A percentile compares a stretch with the other conserved stretches of the same genome.
Conservation (phyloP, 805 yeast genomes). For the Pichia manshurica region DNA sequence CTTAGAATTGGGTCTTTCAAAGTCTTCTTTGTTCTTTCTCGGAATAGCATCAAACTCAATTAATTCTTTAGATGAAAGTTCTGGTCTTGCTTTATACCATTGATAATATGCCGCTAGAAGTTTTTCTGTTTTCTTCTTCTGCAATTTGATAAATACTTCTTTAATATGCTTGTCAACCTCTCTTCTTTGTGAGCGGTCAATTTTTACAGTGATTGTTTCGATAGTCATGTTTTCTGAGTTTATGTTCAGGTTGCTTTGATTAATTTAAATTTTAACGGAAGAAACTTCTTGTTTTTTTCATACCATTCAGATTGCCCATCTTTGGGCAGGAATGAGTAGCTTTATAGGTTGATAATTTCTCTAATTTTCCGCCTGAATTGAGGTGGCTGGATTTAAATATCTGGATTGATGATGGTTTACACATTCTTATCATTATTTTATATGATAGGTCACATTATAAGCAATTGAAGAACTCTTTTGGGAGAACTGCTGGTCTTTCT, state of each 20-base stretch:
- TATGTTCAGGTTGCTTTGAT: neutral
- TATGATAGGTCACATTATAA: too few relatives aligned
- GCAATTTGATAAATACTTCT: conserved; percentile 18
- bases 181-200: conserved; percentile 14
- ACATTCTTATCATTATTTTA: too few relatives aligned
- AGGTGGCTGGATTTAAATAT: too few relatives aligned
- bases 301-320: too few relatives aligned
- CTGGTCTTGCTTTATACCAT: conserved; percentile 17
- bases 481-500: too few relatives aligned
- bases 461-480: too few relatives aligned
- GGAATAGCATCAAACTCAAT: conserved; percentile 7
- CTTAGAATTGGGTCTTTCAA: neutral
- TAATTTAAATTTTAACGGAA: neutral
- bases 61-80: neutral
- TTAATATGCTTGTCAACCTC: conserved; percentile 16
- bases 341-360: too few relatives aligned
- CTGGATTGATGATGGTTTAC: too few relatives aligned
- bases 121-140: conserved; percentile 21
- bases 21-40: conserved; percentile 3
- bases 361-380: too few relatives aligned
- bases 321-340: too few relatives aligned
- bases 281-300: too few relatives aligned
- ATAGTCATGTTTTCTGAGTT: neutral
- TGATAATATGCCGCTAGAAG: conserved; percentile 17
- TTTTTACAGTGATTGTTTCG: neutral